Percentiles rank a stretch among this genome's conserved stretches.
phyloP scores from a whole-genome alignment of 1,139 yeast genomes.

The Hyphopichia wangnamkhiaoensis region DNA sequence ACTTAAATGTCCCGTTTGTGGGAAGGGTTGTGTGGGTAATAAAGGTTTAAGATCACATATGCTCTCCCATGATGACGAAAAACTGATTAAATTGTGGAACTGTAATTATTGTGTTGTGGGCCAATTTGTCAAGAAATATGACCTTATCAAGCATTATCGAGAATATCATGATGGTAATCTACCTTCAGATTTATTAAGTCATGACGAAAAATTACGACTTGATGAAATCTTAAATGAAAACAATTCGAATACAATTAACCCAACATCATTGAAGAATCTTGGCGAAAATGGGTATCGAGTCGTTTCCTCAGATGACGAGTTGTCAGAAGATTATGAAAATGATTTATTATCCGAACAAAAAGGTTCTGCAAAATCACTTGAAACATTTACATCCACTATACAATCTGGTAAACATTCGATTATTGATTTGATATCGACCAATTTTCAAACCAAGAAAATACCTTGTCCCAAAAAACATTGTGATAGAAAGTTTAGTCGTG shows the following conservation, averaged over 20 bases:
- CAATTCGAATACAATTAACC: slow-evolving; percentile 9
- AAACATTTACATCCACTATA: slow-evolving; percentile 23
- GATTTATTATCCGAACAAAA: slow-evolving; percentile 8
- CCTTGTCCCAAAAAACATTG: slow-evolving; percentile 52
- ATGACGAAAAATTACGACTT: slow-evolving; percentile 23
- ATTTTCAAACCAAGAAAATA: slow-evolving; percentile 33
- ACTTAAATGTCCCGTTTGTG: slow-evolving; percentile 65
- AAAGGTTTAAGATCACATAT: slow-evolving; percentile 72
- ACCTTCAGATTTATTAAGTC: slow-evolving; percentile 34
- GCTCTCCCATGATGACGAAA: slow-evolving; percentile 54
- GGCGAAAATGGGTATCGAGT: slow-evolving; percentile 6
- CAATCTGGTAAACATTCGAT: slow-evolving; percentile 25
- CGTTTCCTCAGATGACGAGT: slow-evolving; percentile 13
- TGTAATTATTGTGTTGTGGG: slow-evolving; percentile 52
- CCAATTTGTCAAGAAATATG: slow-evolving; percentile 35
- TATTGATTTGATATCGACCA: slow-evolving; percentile 38
- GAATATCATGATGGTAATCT: slow-evolving; percentile 42
- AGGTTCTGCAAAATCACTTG: slow-evolving; percentile 26
- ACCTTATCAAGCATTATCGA: slow-evolving; percentile 45
- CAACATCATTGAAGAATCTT: slow-evolving; percentile 4
- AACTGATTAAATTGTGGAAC: slow-evolving; percentile 58
- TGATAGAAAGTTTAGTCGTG: slow-evolving; percentile 44
- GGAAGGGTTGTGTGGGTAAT: slow-evolving; percentile 73
- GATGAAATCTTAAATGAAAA: slow-evolving; percentile 21
- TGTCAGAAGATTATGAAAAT: slow-evolving; percentile 15